phyloP scores from a whole-genome alignment of 768 basidiomycete species.

The Mycena rosella region DNA sequence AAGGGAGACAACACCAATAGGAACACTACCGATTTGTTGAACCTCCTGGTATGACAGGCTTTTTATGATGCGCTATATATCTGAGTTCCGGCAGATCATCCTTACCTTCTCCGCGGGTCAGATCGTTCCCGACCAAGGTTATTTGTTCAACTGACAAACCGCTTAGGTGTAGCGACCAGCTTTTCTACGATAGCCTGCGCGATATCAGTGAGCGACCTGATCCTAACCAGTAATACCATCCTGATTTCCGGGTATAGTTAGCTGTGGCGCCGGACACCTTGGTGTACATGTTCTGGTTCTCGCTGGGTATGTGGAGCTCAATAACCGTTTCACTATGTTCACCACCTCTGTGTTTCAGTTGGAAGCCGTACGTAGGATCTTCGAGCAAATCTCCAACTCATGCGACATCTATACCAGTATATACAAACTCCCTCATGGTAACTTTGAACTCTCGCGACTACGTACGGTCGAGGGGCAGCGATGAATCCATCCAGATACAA shows the following conservation, averaged over 20 bases:
- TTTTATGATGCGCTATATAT: background rate
- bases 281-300: background rate
- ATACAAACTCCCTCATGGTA: too few relatives aligned
- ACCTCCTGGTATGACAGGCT: constrained; percentile 17
- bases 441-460: too few relatives aligned
- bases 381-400: too few relatives aligned
- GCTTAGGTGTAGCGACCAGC: background rate
- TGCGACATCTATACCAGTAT: too few relatives aligned
- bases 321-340: too few relatives aligned
- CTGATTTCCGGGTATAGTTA: background rate
- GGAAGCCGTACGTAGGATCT: too few relatives aligned
- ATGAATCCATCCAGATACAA: too few relatives aligned
- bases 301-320: too few relatives aligned
- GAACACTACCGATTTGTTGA: constrained; percentile 20
- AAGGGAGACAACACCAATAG: constrained; percentile 10
- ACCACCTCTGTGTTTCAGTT: too few relatives aligned
- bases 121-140: too few relatives aligned
- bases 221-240: background rate
- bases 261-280: background rate
- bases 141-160: background rate
- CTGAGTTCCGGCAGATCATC: background rate
- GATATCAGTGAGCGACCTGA: background rate
- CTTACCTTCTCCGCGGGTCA: constrained; percentile 13
- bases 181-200: background rate
- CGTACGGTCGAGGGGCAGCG: too few relatives aligned